phyloP scores from a whole-genome alignment of 2,329 filamentous ascomycete genomes.

The Tolypocladium amazonense region DNA sequence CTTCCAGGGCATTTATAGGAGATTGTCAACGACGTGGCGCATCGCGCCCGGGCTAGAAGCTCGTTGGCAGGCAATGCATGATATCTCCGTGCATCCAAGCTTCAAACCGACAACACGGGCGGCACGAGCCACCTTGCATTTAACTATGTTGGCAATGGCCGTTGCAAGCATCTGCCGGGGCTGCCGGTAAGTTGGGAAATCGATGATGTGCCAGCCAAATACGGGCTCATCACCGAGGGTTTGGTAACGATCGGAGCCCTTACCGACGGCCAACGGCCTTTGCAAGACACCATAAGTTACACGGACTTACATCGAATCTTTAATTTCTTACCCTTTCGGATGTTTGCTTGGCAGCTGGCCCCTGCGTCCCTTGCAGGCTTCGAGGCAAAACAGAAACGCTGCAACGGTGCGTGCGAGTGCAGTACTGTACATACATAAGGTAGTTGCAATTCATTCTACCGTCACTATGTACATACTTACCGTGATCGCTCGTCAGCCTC shows the following conservation, averaged over 20 bases:
- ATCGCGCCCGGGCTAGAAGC: not conserved
- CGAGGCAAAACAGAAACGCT: not conserved
- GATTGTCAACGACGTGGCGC: not conserved
- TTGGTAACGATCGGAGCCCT: not conserved
- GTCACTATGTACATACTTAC: not conserved
- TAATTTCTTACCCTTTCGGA: no score
- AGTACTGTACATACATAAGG: no score
- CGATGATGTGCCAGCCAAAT: not conserved
- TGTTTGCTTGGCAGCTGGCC: not conserved
- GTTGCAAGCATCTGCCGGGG: not conserved
- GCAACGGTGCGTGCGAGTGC: not conserved
- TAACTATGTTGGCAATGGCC: not conserved
- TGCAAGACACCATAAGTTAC: not conserved
- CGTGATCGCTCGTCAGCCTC: not conserved
- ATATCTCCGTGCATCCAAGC: not conserved
- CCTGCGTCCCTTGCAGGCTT: not conserved
- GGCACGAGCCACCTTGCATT: not conserved
- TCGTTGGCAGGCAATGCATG: not conserved
- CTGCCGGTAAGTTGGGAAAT: not conserved
- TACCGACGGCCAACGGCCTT: not conserved
- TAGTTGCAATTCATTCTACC: not conserved
- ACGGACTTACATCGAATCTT: not conserved
- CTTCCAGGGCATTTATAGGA: not conserved
- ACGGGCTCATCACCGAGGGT: not conserved
- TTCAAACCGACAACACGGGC: not conserved